Conservation (phyloP, 768 basidiomycete species). For the Porpolomopsis calyptriformis region DNA sequence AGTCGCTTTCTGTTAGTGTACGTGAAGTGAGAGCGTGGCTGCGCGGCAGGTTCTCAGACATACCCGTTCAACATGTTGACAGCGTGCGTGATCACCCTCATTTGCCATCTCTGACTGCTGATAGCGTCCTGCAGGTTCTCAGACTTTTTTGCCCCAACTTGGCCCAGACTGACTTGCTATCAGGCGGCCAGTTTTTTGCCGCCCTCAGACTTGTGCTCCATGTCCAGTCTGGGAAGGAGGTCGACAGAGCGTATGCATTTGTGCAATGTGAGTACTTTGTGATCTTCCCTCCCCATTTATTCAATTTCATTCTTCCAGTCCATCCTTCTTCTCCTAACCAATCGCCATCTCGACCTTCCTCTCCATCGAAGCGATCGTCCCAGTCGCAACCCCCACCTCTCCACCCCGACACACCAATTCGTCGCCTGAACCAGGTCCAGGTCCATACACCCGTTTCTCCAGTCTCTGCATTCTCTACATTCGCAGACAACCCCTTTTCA, state of each 20-base stretch:
- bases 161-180: constrained; percentile 40
- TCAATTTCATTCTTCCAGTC: background rate
- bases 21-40: constrained; percentile 71
- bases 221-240: constrained; percentile 44
- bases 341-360: constrained; percentile 15
- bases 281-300: background rate
- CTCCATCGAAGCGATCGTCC: constrained; percentile 16
- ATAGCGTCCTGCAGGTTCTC: constrained; percentile 41
- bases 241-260: constrained; percentile 61
- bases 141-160: constrained; percentile 51
- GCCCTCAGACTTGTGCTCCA: constrained; percentile 58
- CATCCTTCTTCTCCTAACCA: constrained; percentile 9
- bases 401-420: constrained; percentile 4
- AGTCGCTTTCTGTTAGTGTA: constrained; percentile 40
- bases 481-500: constrained; percentile 7
- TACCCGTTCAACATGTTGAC: constrained; percentile 47
- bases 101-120: constrained; percentile 1
- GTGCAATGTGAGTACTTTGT: constrained; percentile 49
- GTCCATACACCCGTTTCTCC: constrained; percentile 6
- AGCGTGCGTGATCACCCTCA: constrained; percentile 29
- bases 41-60: constrained; percentile 51
- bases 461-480: background rate
- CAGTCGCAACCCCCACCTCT: constrained; percentile 4
- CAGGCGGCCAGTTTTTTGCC: constrained; percentile 70
- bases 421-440: background rate